These are phyloP conservation scores for Cyclocybe aegerita DNA, from an alignment of 768 basidiomycete species.

Conservation along the genomic window DNA sequence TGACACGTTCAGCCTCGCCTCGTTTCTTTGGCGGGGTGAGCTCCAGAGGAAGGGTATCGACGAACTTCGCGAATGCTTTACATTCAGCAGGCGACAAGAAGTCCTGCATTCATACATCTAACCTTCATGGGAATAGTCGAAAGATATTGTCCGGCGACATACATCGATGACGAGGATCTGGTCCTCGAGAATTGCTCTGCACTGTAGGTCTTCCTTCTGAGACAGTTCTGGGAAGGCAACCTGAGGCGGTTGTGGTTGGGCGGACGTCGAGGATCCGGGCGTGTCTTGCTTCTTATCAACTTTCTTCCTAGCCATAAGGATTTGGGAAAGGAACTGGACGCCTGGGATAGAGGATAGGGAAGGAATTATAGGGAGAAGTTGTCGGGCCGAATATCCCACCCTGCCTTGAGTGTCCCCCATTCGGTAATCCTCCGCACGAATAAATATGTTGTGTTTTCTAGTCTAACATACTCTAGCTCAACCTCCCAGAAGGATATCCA, in stretches of 20 bases:
- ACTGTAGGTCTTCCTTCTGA: constrained; percentile 44
- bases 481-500: constrained; percentile 18
- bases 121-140: no score
- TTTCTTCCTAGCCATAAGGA: constrained; percentile 25
- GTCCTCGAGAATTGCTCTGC: constrained; percentile 53
- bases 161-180: constrained; percentile 66
- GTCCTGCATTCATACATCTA: constrained; percentile 33
- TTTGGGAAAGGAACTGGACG: no score
- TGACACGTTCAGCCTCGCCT: constrained; percentile 71
- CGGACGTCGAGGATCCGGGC: background rate
- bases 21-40: constrained; percentile 70
- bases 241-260: constrained; percentile 1
- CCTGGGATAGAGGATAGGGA: no score
- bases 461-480: background rate
- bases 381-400: no score
- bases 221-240: constrained; percentile 44
- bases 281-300: constrained; percentile 12
- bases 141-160: constrained; percentile 17
- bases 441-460: background rate
- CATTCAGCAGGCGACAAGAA: constrained; percentile 63
- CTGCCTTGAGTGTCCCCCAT: background rate
- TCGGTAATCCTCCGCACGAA: background rate
- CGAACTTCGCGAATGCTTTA: constrained; percentile 55
- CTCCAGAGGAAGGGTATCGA: constrained; percentile 59
- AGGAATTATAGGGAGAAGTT: no score